Conservation (phyloP, 192 early-diverging fungal species). For the Podila clonocystis region DNA sequence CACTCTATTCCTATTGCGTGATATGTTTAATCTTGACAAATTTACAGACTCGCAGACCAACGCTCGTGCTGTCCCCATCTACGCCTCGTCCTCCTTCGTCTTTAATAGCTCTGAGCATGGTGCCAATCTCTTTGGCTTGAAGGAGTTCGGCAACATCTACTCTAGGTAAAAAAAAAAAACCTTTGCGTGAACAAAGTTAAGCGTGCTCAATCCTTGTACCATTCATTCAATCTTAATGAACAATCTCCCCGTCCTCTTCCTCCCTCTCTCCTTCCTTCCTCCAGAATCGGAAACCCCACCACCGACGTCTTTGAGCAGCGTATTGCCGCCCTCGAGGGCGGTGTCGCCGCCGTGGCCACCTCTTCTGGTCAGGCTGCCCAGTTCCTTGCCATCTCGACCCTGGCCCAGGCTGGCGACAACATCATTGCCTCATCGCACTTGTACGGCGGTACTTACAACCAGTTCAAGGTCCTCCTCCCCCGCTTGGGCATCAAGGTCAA, state of each 20-base stretch:
- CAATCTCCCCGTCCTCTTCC: background rate
- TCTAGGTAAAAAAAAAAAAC: conserved; percentile 63
- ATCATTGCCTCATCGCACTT: conserved; percentile 84
- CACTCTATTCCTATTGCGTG: background rate
- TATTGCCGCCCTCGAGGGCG: conserved; percentile 91
- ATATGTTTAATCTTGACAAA: background rate
- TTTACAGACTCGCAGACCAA: conserved; percentile 67
- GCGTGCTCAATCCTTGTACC: background rate
- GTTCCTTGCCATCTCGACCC: conserved; percentile 81
- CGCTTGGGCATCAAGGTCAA: conserved; percentile 85
- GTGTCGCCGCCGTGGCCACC: conserved; percentile 73
- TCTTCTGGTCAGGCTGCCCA: conserved; percentile 85
- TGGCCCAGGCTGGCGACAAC: conserved; percentile 87
- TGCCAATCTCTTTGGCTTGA: conserved; percentile 82
- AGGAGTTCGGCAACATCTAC: conserved; percentile 86
- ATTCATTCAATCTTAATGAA: background rate
- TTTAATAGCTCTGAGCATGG: conserved; percentile 87
- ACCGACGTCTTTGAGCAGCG: conserved; percentile 92
- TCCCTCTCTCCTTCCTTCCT: background rate
- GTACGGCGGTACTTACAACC: conserved; percentile 83
- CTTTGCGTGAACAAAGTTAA: background rate
- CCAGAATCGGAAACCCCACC: conserved; percentile 77
- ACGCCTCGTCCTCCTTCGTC: conserved; percentile 86
- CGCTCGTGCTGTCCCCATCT: conserved; percentile 91
- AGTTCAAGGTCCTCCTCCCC: conserved; percentile 87